These are phyloP conservation scores for Pseudogymnoascus pannorum DNA, from an alignment of 2,329 filamentous ascomycete genomes.

Conservation along the genomic window DNA sequence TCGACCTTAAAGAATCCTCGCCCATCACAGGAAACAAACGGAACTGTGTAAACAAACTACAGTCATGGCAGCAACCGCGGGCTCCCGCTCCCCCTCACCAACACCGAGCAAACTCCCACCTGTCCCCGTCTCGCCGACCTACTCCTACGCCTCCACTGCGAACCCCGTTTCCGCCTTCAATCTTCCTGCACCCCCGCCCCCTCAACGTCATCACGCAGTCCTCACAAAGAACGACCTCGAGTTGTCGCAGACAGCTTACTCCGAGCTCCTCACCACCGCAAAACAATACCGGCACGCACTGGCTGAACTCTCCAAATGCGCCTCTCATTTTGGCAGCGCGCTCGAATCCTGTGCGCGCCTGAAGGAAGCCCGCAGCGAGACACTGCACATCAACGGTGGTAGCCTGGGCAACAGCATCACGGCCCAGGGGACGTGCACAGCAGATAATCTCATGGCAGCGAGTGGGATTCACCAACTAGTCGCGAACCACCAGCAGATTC, in stretches of 20 bases:
- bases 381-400: conserved; percentile 34
- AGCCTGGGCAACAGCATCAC: conserved; percentile 36
- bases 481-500: conserved; percentile 63
- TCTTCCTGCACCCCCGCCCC: conserved; percentile 50
- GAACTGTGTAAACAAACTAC: conserved; percentile 12
- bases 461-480: conserved; percentile 60
- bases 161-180: conserved; percentile 52
- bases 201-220: conserved; percentile 49
- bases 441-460: conserved; percentile 54
- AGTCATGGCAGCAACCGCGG: conserved; percentile 13
- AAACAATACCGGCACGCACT: conserved; percentile 59
- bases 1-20: neutral
- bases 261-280: conserved; percentile 52
- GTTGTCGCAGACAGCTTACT: conserved; percentile 54
- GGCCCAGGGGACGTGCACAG: conserved; percentile 47
- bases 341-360: conserved; percentile 61
- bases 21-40: neutral
- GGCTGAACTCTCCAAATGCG: conserved; percentile 51
- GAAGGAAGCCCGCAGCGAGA: conserved; percentile 57
- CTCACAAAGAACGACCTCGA: conserved; percentile 58
- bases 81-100: conserved; percentile 37
- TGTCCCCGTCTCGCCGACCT: conserved; percentile 55
- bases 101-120: conserved; percentile 51
- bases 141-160: conserved; percentile 56
- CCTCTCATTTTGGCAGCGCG: conserved; percentile 56